phyloP scores from a whole-genome alignment of 306 rosid genomes.

The Ochetophila trinervis region DNA sequence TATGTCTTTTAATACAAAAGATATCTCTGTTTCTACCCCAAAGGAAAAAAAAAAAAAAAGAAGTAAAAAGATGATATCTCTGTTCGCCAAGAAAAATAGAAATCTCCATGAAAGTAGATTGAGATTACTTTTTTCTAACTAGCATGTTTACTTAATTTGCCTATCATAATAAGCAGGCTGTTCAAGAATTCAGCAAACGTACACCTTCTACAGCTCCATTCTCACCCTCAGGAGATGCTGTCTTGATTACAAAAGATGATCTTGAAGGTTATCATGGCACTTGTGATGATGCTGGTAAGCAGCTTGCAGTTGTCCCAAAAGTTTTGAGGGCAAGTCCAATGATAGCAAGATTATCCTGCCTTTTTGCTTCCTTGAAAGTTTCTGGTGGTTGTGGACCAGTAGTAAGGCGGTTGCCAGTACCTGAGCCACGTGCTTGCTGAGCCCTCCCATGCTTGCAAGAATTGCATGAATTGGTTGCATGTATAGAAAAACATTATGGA shows the following conservation, averaged over 20 bases:
- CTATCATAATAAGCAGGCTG: slow-evolving; percentile 58
- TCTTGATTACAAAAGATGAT: slow-evolving; percentile 84
- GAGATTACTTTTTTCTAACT: not conserved
- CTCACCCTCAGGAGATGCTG: slow-evolving; percentile 85
- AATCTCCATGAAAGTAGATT: not conserved
- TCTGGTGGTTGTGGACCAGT: slow-evolving; percentile 50
- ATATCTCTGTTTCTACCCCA: too few relatives aligned
- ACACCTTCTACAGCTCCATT: slow-evolving; percentile 32
- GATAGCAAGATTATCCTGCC: slow-evolving; percentile 81
- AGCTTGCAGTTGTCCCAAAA: slow-evolving; percentile 55
- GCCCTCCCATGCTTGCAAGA: slow-evolving; percentile 10
- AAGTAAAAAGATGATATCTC: not conserved
- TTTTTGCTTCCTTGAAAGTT: slow-evolving; percentile 76
- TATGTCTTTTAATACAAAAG: too few relatives aligned
- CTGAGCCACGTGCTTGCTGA: slow-evolving; percentile 93
- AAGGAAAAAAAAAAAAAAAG: too few relatives aligned
- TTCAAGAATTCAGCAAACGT: slow-evolving; percentile 61
- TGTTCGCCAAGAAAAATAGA: not conserved
- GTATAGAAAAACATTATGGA: slow-evolving; percentile 36
- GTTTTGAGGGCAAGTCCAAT: slow-evolving; percentile 59
- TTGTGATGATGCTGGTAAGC: slow-evolving; percentile 38
- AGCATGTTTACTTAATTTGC: slow-evolving; percentile 7
- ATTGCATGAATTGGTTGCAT: slow-evolving; percentile 32
- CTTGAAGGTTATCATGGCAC: slow-evolving; percentile 83
- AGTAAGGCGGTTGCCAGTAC: slow-evolving; percentile 64